Conservation (phyloP, 2,329 filamentous ascomycete genomes). For the Emmonsia crescens region DNA sequence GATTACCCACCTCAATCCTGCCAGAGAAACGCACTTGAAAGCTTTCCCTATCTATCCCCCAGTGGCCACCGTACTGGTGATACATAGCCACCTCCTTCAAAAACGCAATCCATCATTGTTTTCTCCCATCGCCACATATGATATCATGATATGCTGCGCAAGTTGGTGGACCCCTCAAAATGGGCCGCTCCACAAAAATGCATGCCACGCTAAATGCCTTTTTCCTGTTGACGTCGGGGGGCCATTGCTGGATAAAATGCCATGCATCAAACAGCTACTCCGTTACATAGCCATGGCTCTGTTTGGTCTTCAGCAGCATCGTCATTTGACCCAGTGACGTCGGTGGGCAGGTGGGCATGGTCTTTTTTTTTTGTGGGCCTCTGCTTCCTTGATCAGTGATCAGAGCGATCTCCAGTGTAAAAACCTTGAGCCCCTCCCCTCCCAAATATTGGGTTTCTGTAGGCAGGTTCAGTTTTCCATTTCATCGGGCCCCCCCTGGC, state of each 20-base stretch:
- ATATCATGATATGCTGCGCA: neutral
- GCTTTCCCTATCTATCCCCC: neutral
- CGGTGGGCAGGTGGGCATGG: neutral
- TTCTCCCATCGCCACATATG: neutral
- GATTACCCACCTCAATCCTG: no score
- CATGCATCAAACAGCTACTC: neutral
- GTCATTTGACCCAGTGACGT: neutral
- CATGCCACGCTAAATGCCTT: neutral
- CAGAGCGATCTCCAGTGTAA: neutral
- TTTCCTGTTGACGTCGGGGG: neutral
- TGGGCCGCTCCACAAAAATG: neutral
- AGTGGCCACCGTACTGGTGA: neutral
- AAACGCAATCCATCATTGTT: neutral
- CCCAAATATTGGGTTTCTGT: no score
- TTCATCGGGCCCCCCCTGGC: neutral
- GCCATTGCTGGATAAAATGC: neutral
- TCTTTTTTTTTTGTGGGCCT: neutral
- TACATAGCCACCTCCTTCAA: neutral
- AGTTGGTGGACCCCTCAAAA: neutral
- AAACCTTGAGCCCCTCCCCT: no score
- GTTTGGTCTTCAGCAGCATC: neutral
- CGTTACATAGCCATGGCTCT: no score
- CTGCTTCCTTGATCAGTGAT: neutral
- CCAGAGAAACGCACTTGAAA: neutral
- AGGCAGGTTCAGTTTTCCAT: neutral